Evolutionary conservation across 805 yeast species (phyloP).

Genomic region (Yarrowia osloensis): DNA sequence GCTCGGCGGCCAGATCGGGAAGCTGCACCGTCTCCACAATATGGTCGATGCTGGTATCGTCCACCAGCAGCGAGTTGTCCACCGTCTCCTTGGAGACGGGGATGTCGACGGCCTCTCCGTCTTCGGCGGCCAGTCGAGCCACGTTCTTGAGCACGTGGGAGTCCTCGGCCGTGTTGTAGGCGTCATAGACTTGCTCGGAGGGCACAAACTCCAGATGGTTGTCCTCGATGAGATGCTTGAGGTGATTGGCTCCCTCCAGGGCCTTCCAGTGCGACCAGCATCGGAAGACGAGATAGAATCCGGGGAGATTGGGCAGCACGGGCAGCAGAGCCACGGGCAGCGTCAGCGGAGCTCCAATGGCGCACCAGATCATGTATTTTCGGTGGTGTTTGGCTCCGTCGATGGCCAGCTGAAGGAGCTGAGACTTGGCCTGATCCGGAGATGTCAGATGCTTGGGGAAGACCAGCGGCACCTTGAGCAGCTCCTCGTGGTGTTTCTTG

Average conservation of each 20-base stretch:
- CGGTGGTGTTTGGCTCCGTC: conserved; percentile 55
- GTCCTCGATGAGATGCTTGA: conserved; percentile 55
- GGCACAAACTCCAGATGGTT: conserved; percentile 43
- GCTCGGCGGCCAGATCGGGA: conserved; percentile 37
- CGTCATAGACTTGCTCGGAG: conserved; percentile 33
- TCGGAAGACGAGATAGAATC: conserved; percentile 79
- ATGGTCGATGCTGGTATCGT: conserved; percentile 50
- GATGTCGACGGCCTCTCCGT: not conserved
- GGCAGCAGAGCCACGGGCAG: conserved; percentile 82
- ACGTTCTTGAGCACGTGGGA: conserved; percentile 35
- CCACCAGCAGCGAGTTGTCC: conserved; percentile 42
- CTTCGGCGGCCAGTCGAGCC: not conserved
- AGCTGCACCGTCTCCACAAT: conserved; percentile 50
- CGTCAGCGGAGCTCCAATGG: conserved; percentile 70
- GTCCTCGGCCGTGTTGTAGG: conserved; percentile 40
- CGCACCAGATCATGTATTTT: conserved; percentile 56
- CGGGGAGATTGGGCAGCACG: conserved; percentile 88
- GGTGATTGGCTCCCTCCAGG: conserved; percentile 67
- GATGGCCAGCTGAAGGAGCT: conserved; percentile 49
- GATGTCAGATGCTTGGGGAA: conserved; percentile 50
- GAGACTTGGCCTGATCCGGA: conserved; percentile 41
- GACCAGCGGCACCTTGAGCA: conserved; percentile 45
- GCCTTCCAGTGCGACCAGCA: conserved; percentile 85
- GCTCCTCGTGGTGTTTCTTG: conserved; percentile 33
- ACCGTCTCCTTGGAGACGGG: not conserved